These are phyloP conservation scores for Dryas integrifolia DNA, from an alignment of 331 rosid genomes.

Conservation along the genomic window DNA sequence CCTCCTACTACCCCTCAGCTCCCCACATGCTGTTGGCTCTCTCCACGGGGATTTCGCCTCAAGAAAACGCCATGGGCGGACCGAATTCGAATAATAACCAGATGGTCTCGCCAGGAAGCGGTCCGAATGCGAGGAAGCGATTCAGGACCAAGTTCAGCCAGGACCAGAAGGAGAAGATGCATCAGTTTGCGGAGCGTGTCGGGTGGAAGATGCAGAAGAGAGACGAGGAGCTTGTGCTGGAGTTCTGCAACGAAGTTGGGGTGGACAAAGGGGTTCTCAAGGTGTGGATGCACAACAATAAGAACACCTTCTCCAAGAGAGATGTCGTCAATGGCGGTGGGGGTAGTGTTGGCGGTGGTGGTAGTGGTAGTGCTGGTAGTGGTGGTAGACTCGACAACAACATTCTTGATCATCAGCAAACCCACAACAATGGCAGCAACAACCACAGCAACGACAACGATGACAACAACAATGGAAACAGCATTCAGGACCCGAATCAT, in stretches of 20 bases:
- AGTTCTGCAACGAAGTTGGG: constrained; percentile 68
- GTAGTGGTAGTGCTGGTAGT: not conserved
- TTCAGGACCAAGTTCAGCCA: constrained; percentile 71
- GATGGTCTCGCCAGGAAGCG: constrained; percentile 6
- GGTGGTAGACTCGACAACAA: not conserved
- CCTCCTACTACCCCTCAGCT: constrained; percentile 85
- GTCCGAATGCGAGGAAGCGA: constrained; percentile 47
- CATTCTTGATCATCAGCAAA: constrained; percentile 21
- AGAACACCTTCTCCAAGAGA: constrained; percentile 58
- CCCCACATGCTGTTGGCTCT: constrained; percentile 93
- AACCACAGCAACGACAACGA: not conserved
- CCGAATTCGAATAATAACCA: not conserved
- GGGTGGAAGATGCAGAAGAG: constrained; percentile 97
- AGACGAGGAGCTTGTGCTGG: constrained; percentile 60
- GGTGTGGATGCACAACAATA: constrained; percentile 99
- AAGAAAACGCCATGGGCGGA: constrained; percentile 35
- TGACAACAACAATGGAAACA: constrained; percentile 2
- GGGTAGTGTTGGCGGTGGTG: not conserved
- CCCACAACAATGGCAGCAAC: constrained; percentile 21
- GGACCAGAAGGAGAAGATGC: constrained; percentile 87
- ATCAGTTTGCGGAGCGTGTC: constrained; percentile 62
- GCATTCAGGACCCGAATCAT: constrained; percentile 27
- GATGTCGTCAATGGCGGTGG: constrained; percentile 20
- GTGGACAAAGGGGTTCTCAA: constrained; percentile 71
- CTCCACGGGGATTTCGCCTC: constrained; percentile 51